Evolutionary conservation across 2,329 filamentous ascomycete species (phyloP).

Genomic region (Penicillium aurantiogriseum): DNA sequence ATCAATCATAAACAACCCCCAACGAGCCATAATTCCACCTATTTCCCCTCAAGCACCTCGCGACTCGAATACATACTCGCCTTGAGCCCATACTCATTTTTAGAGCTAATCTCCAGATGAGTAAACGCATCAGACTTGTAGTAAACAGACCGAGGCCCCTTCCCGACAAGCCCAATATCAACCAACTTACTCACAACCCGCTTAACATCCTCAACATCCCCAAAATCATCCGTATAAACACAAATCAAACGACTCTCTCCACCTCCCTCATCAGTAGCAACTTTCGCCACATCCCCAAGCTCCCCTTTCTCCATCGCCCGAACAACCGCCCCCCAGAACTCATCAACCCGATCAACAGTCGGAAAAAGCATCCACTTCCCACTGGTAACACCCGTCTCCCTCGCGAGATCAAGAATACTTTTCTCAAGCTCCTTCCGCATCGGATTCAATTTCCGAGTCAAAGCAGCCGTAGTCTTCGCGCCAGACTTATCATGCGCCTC

Average conservation of each 20-base stretch:
- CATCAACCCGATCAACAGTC: conserved; percentile 22
- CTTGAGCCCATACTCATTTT: conserved; percentile 62
- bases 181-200: conserved; percentile 64
- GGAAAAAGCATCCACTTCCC: conserved; percentile 58
- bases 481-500: conserved; percentile 48
- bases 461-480: conserved; percentile 33
- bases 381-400: conserved; percentile 55
- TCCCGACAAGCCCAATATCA: conserved; percentile 58
- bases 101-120: conserved; percentile 60
- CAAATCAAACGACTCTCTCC: conserved; percentile 63
- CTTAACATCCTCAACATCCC: conserved; percentile 64
- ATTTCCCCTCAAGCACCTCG: conserved; percentile 36
- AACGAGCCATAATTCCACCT: conserved; percentile 4
- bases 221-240: conserved; percentile 75
- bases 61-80: conserved; percentile 48
- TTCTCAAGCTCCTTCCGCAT: conserved; percentile 47
- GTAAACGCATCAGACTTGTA: conserved; percentile 78
- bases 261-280: conserved; percentile 55
- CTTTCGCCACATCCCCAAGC: conserved; percentile 72
- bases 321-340: conserved; percentile 60
- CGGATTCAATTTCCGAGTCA: conserved; percentile 41
- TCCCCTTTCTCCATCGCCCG: conserved; percentile 65
- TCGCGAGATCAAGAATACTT: conserved; percentile 62
- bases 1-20: not conserved
- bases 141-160: conserved; percentile 56